Evolutionary conservation across 805 yeast species (phyloP), one percentile per base, ranked within the genome.

Genomic region (Wickerhamomyces chambardii): DNA sequence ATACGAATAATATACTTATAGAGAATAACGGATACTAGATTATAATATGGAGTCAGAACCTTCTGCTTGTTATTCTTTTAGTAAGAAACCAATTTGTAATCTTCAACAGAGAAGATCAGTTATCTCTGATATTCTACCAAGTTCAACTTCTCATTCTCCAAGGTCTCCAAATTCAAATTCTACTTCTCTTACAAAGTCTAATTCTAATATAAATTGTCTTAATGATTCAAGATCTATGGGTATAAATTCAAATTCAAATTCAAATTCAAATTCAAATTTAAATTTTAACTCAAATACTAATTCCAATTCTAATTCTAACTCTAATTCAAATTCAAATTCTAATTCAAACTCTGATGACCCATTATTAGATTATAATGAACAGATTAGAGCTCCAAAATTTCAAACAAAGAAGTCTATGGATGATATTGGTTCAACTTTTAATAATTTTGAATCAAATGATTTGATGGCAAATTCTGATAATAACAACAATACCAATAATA

Each of bases 361-460:
- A 1, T 32, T 44, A 5, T 29, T 49, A 26, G 55, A 51, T 38
- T 47, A 51, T 32, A 46, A 51, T 34, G 47, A 49, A 29, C 55
- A 50, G 35, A 51, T 51, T 17, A 37, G 56, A 17, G 56, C 52
- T 1, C 56, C 56, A 3, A 51, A 51, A 37, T 44, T 51, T 35
- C 39, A 34, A 27, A 31, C 30, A 6, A 37, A 36, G 2, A 35
- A 29, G 7, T 32, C 30, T 8, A 15, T 36, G 0, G 31, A 33
- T 5, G 40, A 40, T 19, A 44, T 44, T 18, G 47, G 45, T 15
- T 38, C 44, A 15, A 25, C 17, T 25, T 31, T 27, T 4, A 15
- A 7, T 14, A 17, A 33, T 6, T 33, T 33, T 15, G 19, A 15
- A 14, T 28, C 28, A 21, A 28, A 28, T 21, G 35, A 33, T 28